These are phyloP conservation scores for Rheum nobile DNA, from an alignment of 148 eudicot species.

Conservation along the genomic window DNA sequence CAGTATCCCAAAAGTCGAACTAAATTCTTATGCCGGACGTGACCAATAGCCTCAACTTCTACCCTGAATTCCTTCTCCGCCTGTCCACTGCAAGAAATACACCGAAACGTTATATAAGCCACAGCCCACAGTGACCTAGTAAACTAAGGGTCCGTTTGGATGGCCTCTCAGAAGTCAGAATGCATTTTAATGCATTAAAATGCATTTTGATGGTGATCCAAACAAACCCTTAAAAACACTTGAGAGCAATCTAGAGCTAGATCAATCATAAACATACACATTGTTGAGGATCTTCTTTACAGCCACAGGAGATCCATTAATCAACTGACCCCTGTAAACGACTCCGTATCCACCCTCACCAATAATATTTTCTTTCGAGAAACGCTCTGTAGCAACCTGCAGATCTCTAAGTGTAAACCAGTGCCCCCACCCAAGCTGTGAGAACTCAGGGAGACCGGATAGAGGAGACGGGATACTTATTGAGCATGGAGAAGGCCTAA, in stretches of 20 bases:
- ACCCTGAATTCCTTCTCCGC: conserved; percentile 19
- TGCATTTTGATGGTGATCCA: too few species aligned
- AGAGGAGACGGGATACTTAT: conserved; percentile 50
- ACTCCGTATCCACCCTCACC: conserved; percentile 97
- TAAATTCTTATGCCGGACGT: conserved; percentile 17
- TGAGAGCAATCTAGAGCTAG: neutral
- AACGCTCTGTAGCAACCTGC: conserved; percentile 57
- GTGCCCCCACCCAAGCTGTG: conserved; percentile 94
- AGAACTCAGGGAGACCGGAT: conserved; percentile 74
- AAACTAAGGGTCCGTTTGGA: too few species aligned
- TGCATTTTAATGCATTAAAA: too few species aligned
- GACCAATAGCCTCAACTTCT: conserved; percentile 21
- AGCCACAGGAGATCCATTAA: conserved; percentile 81
- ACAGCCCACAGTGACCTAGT: neutral
- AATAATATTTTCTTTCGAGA: conserved; percentile 50
- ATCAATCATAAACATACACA: conserved; percentile 36
- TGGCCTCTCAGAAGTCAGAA: too few species aligned
- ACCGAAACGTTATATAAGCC: neutral
- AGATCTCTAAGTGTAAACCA: conserved; percentile 95
- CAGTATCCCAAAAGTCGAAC: conserved; percentile 19
- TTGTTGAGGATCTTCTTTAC: conserved; percentile 87
- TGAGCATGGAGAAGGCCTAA: conserved; percentile 15
- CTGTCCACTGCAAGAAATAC: conserved; percentile 14
- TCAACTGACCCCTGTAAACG: conserved; percentile 56
- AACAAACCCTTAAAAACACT: too few species aligned